Base-by-base conservation (phyloP, 495 filamentous ascomycete genomes). In the Clohesyomyces aquaticus region DNA sequence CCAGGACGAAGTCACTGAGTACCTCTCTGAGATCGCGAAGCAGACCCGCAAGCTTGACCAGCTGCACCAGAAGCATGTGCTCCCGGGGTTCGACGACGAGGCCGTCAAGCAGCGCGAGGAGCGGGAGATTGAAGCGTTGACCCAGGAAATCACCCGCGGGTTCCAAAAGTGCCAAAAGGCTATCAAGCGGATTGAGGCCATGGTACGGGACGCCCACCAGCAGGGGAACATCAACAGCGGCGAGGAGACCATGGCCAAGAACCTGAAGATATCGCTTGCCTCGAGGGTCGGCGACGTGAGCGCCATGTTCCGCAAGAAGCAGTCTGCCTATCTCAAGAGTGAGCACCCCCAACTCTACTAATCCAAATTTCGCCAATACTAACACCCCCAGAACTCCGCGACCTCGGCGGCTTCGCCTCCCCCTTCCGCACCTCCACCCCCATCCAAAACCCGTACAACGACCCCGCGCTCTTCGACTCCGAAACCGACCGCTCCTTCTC, bases 81-180 rank as follows among this genome's bases (percentile, higher is more conserved):
- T 98, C 1, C 94, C 94, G 0, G 93, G 95, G 26, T 98, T 98
- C 75, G 92, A 97, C 67, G 94, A 98, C 69, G 95, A 97, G 61
- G 88, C 91, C 25, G 82, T 89, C 46, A 91, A 93, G 77, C 83
- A 78, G 71, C 80, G 83, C 47, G 94, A 97, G 71, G 94, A 97
- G 73, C 78, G 83, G 23, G 86, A 92, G 63, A 98, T 98, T 66
- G 95, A 98, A 82, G 81, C 83, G 56, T 76, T 96, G 67, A 98
- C 94, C 21, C 90, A 91, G 74, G 86, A 88, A 47, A 93, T 98
- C 69, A 98, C 94, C 10, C 82, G 85, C 60, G 82, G 84, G 46
- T 98, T 98, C 71, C 91, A 96, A 73, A 83, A 87, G 23, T 98
- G 95, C 72, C 91, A 96, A 72, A 87, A 83, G 51, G 83, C 89